These are phyloP conservation scores for Lyophyllum atratum DNA, from an alignment of 768 basidiomycete species.

Conservation along the genomic window DNA sequence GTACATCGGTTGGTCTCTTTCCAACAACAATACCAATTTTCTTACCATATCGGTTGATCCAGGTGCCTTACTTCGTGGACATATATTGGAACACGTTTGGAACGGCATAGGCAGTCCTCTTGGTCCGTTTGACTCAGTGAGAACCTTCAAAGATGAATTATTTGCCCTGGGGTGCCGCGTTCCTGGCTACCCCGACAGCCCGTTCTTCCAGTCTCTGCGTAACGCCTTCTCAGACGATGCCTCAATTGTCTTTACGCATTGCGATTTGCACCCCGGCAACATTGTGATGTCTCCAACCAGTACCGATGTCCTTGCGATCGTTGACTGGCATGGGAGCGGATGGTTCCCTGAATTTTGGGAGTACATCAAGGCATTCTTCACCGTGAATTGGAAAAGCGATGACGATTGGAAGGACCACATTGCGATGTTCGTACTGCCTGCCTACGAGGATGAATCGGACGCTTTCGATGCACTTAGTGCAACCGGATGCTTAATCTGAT, in stretches of 20 bases:
- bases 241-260: conserved; percentile 6
- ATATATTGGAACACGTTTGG: conserved; percentile 5
- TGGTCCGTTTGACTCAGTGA: conserved; percentile 2
- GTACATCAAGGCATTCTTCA: conserved; percentile 13
- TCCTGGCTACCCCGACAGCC: conserved; percentile 7
- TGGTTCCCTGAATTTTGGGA: conserved; percentile 22
- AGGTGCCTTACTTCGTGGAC: no score
- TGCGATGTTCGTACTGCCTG: background rate
- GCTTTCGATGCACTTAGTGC: no score
- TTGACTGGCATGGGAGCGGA: conserved; percentile 21
- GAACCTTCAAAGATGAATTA: conserved; percentile 8
- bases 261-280: conserved; percentile 1
- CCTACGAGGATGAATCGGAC: background rate
- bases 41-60: no score
- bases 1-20: conserved; percentile 7
- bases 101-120: background rate
- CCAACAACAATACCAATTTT: no score
- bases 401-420: background rate
- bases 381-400: background rate
- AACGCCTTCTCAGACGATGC: conserved; percentile 7
- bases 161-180: conserved; percentile 4
- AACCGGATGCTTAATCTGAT: no score
- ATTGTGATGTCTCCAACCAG: background rate
- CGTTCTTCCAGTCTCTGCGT: conserved; percentile 8
- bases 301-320: conserved; percentile 17